These are phyloP conservation scores for Trypanosoma brucei DNA, from an alignment of 208 protist species.

Conservation along the genomic window DNA sequence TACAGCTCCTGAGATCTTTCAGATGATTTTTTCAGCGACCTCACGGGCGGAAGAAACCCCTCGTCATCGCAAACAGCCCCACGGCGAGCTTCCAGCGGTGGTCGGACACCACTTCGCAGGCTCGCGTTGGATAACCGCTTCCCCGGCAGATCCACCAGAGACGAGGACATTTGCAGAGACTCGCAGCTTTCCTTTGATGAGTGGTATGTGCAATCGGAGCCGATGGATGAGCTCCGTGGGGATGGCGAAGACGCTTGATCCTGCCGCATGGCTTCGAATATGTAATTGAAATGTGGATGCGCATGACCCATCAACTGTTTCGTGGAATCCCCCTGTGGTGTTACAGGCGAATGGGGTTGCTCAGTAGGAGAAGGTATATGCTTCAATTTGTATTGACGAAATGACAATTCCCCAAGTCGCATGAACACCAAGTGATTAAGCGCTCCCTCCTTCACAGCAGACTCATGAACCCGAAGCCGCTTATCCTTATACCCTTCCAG, in stretches of 20 bases:
- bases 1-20: too few relatives aligned
- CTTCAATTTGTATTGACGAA: constrained; percentile 42
- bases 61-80: neutral
- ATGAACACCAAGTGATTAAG: constrained; percentile 34
- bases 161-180: neutral
- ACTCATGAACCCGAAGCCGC: constrained; percentile 64
- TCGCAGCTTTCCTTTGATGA: neutral
- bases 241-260: neutral
- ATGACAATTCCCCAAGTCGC: constrained; percentile 39
- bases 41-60: neutral
- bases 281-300: neutral
- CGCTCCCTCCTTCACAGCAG: constrained; percentile 35
- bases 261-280: neutral
- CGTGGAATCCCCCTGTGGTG: neutral
- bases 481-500: constrained; percentile 58
- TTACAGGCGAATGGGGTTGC: neutral
- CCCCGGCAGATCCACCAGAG: neutral
- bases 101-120: neutral
- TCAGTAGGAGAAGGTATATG: neutral
- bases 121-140: neutral
- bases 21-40: neutral
- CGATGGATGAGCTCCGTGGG: neutral
- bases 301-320: neutral
- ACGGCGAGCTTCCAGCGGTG: neutral
- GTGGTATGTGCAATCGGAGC: neutral